These are phyloP conservation scores for Micractinium sp. DNA, from an alignment of 139 green algal species.

Conservation along the genomic window DNA sequence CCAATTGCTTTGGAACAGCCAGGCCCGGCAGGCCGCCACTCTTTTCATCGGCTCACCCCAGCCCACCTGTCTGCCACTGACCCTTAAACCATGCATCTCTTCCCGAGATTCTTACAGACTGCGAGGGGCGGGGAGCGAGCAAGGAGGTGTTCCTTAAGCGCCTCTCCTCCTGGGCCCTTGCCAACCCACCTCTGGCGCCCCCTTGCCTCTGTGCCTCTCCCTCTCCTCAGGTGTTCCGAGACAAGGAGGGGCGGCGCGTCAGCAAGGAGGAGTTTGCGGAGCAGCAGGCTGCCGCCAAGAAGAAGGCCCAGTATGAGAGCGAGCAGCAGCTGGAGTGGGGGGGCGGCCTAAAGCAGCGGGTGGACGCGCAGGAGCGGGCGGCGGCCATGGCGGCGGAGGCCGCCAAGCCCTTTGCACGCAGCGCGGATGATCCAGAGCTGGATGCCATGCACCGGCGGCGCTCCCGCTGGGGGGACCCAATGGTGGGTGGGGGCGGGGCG, in stretches of 20 bases:
- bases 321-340: conserved; percentile 75
- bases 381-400: conserved; percentile 60
- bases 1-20: too few relatives aligned
- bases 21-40: too few relatives aligned
- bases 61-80: too few relatives aligned
- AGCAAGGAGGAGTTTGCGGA: conserved; percentile 63
- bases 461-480: conserved; percentile 90
- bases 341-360: conserved; percentile 74
- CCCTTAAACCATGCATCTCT: too few relatives aligned
- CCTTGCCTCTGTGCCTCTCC: neutral
- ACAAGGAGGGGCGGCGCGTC: conserved; percentile 65
- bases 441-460: conserved; percentile 62
- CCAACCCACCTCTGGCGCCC: neutral
- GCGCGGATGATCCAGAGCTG: conserved; percentile 61
- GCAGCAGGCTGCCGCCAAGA: conserved; percentile 40
- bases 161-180: neutral
- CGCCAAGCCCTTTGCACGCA: conserved; percentile 71
- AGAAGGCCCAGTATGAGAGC: conserved; percentile 48
- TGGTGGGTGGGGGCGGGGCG: conserved; percentile 49
- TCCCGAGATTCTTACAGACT: too few relatives aligned
- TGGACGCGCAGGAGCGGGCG: conserved; percentile 47
- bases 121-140: too few relatives aligned
- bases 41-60: too few relatives aligned
- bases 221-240: conserved; percentile 65
- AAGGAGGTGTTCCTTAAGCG: too few relatives aligned